Base-by-base conservation (phyloP, 2,329 filamentous ascomycete genomes). In the Fusarium multiceps region DNA sequence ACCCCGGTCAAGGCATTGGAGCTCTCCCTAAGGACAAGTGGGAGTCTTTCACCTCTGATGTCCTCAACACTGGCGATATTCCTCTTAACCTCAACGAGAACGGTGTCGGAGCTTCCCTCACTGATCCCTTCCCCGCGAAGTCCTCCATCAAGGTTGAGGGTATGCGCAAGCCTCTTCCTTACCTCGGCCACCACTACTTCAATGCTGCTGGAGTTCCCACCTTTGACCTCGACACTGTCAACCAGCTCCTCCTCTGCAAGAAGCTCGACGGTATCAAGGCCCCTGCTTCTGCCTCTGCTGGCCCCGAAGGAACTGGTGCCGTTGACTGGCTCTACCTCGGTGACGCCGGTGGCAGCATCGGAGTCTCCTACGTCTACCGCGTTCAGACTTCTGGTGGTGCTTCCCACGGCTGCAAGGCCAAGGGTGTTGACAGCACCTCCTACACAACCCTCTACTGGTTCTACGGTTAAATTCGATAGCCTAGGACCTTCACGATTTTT, bases 101-200 rank as follows among this genome's bases (percentile, higher is more conserved):
- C 48, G 62, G 74, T 7, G 58, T 73, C 27, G 82, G 82, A 53
- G 84, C 84, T 42, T 81, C 82, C n/a, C 76, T 80, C 50, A 74
- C 80, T 9, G 71, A 80, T n/a, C 84, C 86, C 4, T 87, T 87
- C 70, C 78, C 80, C 45, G 68, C 78, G 23, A 76, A 80, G 28
- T 78, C 79, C 4, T 74, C 80, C 23, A 77, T 81, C 5, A 71
- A 80, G 55, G 77, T 88, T 55, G 65, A 73, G 12, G 74, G 84
- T 34, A 76, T 55, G 67, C 34, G 32, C 8, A 75, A 50, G 27
- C 27, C 43, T 3, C 62, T 86, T 8, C 78, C 80, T 50, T 83
- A 85, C 72, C 76, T 90, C 16, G 91, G 91, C 30, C 84, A 88
- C 72, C 91, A 93, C 83, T 92, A 84, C 85, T 93, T 93, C 83